phyloP scores from a whole-genome alignment of 129 eudicot species.

The Tagetes patula region DNA sequence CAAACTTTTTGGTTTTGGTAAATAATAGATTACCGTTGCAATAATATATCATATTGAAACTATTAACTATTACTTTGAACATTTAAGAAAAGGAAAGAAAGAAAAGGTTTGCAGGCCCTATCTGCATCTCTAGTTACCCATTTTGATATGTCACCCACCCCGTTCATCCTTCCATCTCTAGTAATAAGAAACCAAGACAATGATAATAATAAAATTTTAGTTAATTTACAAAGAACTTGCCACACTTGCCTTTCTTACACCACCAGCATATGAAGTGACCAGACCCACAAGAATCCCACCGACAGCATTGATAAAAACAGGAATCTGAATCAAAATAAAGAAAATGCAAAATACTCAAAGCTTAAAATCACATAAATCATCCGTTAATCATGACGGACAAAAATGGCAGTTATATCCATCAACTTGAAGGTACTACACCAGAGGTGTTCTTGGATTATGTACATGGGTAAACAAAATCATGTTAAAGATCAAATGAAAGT shows the following conservation, averaged over 20 bases:
- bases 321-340: conserved; percentile 54
- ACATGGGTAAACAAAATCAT: neutral
- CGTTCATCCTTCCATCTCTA: neutral
- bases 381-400: neutral
- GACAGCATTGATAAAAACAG: conserved; percentile 84
- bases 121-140: neutral
- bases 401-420: neutral
- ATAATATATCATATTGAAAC: neutral
- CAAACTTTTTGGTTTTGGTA: neutral
- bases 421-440: neutral
- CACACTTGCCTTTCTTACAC: conserved; percentile 94
- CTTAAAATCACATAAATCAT: neutral
- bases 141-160: neutral
- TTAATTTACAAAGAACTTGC: conserved; percentile 34
- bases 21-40: neutral
- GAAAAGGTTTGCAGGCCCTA: neutral
- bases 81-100: neutral
- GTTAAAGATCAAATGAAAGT: neutral
- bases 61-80: neutral
- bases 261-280: conserved; percentile 92
- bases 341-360: neutral
- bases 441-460: neutral
- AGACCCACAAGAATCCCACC: conserved; percentile 92
- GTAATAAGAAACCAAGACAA: conserved; percentile 1
- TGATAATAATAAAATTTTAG: neutral